phyloP scores from a whole-genome alignment of 306 rosid genomes.

The Lithocarpus polystachyus region DNA sequence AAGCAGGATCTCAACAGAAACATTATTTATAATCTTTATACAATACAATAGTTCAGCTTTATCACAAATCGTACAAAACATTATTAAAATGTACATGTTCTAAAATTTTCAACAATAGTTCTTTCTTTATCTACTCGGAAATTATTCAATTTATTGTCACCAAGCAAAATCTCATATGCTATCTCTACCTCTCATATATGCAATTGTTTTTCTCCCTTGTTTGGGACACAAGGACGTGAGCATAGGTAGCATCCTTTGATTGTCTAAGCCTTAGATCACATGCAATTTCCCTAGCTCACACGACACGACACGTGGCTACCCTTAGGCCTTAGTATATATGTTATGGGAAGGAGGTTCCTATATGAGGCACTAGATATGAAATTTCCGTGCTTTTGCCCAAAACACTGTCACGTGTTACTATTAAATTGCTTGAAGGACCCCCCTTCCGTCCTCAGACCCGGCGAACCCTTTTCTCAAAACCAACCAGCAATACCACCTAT shows the following conservation, averaged over 20 bases:
- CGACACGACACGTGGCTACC: slow-evolving; percentile 73
- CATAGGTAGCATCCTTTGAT: slow-evolving; percentile 15
- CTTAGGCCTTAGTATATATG: slow-evolving; percentile 19
- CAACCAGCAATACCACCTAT: too few relatives aligned
- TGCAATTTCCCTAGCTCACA: slow-evolving; percentile 53
- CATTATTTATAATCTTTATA: not conserved
- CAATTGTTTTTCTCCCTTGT: slow-evolving; percentile 17
- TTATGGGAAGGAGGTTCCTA: slow-evolving; percentile 29
- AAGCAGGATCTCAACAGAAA: slow-evolving; percentile 28
- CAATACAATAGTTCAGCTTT: slow-evolving; percentile 1
- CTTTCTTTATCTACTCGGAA: not conserved
- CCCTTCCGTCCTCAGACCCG: not conserved
- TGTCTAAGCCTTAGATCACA: slow-evolving; percentile 55
- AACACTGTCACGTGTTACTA: slow-evolving; percentile 67
- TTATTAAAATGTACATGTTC: slow-evolving; percentile 20
- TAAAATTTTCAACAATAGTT: not conserved
- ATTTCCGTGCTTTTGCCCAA: slow-evolving; percentile 35
- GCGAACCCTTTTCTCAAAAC: too few relatives aligned
- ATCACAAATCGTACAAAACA: slow-evolving; percentile 2
- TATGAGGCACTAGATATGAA: slow-evolving; percentile 40
- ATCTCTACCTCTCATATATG: not conserved
- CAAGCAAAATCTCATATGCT: slow-evolving; percentile 13
- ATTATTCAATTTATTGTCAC: slow-evolving; percentile 8
- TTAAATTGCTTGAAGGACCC: slow-evolving; percentile 28
- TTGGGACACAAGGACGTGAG: slow-evolving; percentile 62